phyloP scores from a whole-genome alignment of 2,329 filamentous ascomycete species.

The Metarhizium sp. region DNA sequence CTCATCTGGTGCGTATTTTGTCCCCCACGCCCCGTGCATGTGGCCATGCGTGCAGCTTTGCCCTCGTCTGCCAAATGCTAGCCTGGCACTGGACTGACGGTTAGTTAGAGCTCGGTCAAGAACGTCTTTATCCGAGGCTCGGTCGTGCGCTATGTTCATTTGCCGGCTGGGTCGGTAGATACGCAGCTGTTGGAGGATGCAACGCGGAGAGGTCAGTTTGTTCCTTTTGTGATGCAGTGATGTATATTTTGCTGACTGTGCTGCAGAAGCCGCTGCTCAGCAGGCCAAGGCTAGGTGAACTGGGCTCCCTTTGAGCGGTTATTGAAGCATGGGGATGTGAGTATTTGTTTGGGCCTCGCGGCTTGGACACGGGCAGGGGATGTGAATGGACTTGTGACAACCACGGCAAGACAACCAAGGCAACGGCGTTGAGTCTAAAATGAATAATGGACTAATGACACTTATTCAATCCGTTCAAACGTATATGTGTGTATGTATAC shows the following conservation, averaged over 20 bases:
- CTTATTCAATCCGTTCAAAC: neutral
- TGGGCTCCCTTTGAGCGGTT: neutral
- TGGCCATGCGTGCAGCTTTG: neutral
- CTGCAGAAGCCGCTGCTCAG: constrained; percentile 46
- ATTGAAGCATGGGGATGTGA: neutral
- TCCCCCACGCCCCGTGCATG: neutral
- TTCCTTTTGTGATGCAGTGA: neutral
- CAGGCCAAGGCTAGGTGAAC: constrained; percentile 45
- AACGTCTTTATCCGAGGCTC: constrained; percentile 94
- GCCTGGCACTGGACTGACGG: neutral
- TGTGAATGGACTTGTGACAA: neutral
- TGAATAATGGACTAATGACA: constrained; percentile 1
- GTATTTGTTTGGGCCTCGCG: neutral
- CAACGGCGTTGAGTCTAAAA: constrained; percentile 2
- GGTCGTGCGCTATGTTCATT: constrained; percentile 85
- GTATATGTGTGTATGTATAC: neutral
- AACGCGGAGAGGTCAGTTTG: constrained; percentile 63
- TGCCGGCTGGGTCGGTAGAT: constrained; percentile 75
- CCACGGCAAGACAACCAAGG: neutral
- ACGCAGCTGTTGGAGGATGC: constrained; percentile 84
- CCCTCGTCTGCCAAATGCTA: too few relatives aligned
- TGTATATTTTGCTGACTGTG: neutral
- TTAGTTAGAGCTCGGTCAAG: constrained; percentile 61
- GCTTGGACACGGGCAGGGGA: neutral
- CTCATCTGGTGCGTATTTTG: constrained; percentile 60